Evolutionary conservation across 805 yeast species (phyloP), one percentile per base, ranked within the genome.

Genomic region (Lachancea dasiensis): DNA sequence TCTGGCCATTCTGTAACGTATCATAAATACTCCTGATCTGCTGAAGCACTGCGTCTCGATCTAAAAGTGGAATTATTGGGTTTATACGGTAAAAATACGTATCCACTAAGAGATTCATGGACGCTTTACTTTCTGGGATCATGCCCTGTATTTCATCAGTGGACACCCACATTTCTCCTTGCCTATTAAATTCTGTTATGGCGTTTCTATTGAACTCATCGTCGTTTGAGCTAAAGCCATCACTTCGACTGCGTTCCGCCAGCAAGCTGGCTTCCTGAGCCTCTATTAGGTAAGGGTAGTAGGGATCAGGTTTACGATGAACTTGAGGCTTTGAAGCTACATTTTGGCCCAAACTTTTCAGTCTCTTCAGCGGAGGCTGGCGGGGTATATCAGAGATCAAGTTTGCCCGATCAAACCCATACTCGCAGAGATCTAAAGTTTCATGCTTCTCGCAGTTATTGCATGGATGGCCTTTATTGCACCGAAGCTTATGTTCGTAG

Each of bases 51-150:
- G 32, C 36, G 13, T 38, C 33, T 33, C 41, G 43, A 18, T 38
- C 37, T 7, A 56, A 16, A 6, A 56, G 31, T 2, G 61, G 61
- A n/a, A 56, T 41, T 5, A 56, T 51, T 6, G 61, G 56, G 34
- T 56, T 51, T 3, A 56, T 40, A 4, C 45, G 31, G 7, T 47
- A 48, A 24, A 54, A 51, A 42, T 46, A 56, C 4, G 38, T 39
- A 14, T 50, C 53, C 7, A 47, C 27, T 8, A 38, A 36, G 31
- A 50, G 46, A 25, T 38, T 35, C 27, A 32, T 31, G 3, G 53
- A 46, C 7, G 43, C 32, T 6, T 41, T 40, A 11, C 26, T 37
- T 6, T 48, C 34, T 2, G 58, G 58, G 5, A 53, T 30, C 26
- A 50, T 30, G 5, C 42, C 27, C 31, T 47, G 17, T 5, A 46